Percentiles rank a stretch among this genome's conserved stretches.
phyloP scores from a whole-genome alignment of 2,329 filamentous ascomycete genomes.

The Claviceps digitariae region DNA sequence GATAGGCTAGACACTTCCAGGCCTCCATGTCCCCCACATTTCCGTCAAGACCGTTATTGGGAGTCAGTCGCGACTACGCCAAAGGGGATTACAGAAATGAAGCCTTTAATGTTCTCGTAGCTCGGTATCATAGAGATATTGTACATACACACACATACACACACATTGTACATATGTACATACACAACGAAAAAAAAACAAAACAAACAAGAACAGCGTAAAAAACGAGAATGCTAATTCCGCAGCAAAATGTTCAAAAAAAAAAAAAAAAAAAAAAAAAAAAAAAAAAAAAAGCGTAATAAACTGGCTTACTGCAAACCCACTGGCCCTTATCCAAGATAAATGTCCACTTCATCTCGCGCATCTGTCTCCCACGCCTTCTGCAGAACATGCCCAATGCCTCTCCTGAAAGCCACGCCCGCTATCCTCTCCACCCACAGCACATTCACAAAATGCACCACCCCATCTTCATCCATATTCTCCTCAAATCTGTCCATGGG shows the following conservation, averaged over 20 bases:
- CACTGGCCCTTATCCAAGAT: constrained; percentile 21
- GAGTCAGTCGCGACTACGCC: no score
- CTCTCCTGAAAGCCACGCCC: constrained; percentile 26
- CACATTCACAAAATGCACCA: constrained; percentile 32
- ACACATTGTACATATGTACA: no score
- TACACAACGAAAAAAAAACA: not conserved
- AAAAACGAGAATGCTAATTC: not conserved
- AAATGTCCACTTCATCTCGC: constrained; percentile 25
- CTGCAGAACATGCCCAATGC: constrained; percentile 28
- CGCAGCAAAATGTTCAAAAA: no score
- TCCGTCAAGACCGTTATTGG: no score
- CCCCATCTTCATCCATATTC: constrained; percentile 26
- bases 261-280: no score
- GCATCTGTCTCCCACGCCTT: constrained; percentile 27
- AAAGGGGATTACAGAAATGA: not conserved
- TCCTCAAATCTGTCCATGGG: constrained; percentile 26
- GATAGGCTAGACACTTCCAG: no score
- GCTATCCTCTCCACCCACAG: constrained; percentile 33
- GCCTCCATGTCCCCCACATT: no score
- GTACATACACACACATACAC: no score
- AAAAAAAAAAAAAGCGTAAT: not conserved
- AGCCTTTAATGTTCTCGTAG: no score
- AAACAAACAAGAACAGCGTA: not conserved
- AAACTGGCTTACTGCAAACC: not conserved
- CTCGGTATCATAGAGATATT: no score